Conservation (phyloP, 2,329 filamentous ascomycete species). For the Aureobasidium sp. region DNA sequence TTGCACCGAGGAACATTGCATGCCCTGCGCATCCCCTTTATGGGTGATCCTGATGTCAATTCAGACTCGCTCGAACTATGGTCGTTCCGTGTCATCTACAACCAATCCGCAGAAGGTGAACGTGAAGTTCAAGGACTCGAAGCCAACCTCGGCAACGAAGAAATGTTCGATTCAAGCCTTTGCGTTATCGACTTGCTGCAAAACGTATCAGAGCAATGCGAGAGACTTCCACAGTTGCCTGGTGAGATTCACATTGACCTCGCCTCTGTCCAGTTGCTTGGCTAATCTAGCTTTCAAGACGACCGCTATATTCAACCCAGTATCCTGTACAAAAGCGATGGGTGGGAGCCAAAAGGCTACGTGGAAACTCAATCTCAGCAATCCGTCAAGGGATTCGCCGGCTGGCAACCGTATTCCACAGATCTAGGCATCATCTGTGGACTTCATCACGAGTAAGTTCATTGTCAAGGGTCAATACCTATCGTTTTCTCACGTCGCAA, state of each 20-base stretch:
- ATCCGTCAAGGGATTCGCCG: background rate
- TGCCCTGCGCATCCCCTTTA: constrained; percentile 33
- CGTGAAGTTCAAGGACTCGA: background rate
- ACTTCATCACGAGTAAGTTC: background rate
- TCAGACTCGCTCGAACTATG: constrained; percentile 34
- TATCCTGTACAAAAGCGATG: background rate
- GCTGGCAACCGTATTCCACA: background rate
- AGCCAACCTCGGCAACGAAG: background rate
- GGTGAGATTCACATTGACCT: background rate
- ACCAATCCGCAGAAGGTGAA: background rate
- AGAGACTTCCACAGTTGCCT: background rate
- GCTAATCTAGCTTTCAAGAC: background rate
- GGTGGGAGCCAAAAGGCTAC: background rate
- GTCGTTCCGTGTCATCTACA: constrained; percentile 35
- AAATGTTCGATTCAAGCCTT: background rate
- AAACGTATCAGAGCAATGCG: background rate
- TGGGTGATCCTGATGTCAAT: constrained; percentile 24
- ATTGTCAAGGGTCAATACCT: too few species aligned
- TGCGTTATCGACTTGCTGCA: background rate
- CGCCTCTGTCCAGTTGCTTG: too few species aligned
- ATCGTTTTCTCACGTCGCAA: background rate
- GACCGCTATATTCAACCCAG: background rate
- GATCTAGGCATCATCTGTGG: background rate
- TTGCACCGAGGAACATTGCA: constrained; percentile 31
- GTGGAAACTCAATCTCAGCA: background rate